A percentile compares a stretch with the other conserved stretches of the same genome.
Conservation (phyloP, 1,284 basidiomycete species). For the Cutaneotrichosporon dermatis region DNA sequence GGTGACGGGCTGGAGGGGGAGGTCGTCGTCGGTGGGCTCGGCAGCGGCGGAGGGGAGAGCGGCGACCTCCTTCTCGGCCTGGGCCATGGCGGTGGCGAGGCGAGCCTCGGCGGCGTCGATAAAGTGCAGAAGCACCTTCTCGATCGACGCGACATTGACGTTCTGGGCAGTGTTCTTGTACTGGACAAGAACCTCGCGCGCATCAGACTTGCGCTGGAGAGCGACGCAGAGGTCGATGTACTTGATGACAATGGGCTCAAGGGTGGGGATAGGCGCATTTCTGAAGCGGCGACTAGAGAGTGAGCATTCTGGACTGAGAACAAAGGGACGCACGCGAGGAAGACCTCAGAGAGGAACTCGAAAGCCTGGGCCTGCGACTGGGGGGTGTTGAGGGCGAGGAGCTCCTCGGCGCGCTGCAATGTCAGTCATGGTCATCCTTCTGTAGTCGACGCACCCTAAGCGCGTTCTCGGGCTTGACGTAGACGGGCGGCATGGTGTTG, state of each 20-base stretch:
- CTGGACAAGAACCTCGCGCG: constrained; percentile 86
- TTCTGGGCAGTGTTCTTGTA: constrained; percentile 97
- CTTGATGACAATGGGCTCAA: constrained; percentile 89
- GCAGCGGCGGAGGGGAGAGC: constrained; percentile 66
- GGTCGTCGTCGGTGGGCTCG: constrained; percentile 40
- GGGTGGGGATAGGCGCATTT: constrained; percentile 76
- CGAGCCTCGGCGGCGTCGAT: constrained; percentile 82
- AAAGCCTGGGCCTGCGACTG: constrained; percentile 49
- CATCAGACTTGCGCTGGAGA: constrained; percentile 86
- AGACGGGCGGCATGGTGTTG: constrained; percentile 44
- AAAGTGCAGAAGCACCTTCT: constrained; percentile 85
- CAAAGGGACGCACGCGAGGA: constrained; percentile 42
- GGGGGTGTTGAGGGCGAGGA: constrained; percentile 46
- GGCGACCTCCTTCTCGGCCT: constrained; percentile 64
- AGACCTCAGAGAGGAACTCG: constrained; percentile 48
- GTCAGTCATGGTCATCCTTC: neutral
- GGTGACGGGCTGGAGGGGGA: constrained; percentile 44
- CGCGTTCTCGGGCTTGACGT: constrained; percentile 50
- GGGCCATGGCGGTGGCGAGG: constrained; percentile 79
- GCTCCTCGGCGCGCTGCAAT: constrained; percentile 47
- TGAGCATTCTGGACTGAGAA: neutral
- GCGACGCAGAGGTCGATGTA: constrained; percentile 91
- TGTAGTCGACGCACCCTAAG: constrained; percentile 40
- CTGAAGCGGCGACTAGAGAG: constrained; percentile 73
- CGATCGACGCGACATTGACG: constrained; percentile 83